Percentiles rank a stretch among this genome's conserved stretches.
These are phyloP conservation scores for Blakeslea trispora DNA, from an alignment of 371 early-diverging fungal genomes.

Conservation along the genomic window DNA sequence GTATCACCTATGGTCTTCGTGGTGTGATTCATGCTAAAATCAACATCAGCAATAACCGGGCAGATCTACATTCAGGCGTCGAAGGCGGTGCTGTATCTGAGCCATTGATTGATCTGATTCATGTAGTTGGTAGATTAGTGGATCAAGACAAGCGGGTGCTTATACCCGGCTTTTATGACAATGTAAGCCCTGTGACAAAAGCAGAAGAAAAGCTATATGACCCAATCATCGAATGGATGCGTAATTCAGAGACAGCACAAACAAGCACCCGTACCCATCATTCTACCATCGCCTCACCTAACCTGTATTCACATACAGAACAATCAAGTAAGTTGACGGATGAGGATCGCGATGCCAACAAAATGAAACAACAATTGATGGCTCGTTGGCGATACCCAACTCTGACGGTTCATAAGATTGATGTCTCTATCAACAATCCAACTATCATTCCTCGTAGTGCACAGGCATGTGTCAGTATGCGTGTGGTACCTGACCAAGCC, in stretches of 20 bases:
- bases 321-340: constrained; percentile 29
- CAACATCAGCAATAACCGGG: constrained; percentile 40
- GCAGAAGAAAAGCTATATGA: constrained; percentile 60
- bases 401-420: constrained; percentile 81
- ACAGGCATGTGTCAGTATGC: constrained; percentile 74
- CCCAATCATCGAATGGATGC: constrained; percentile 52
- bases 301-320: constrained; percentile 5
- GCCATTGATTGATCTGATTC: constrained; percentile 74
- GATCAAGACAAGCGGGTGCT: constrained; percentile 60
- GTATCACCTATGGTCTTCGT: constrained; percentile 71
- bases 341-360: constrained; percentile 15
- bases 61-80: constrained; percentile 85
- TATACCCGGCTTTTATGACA: constrained; percentile 68
- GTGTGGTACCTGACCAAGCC: constrained; percentile 80
- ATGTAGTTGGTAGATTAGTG: constrained; percentile 64
- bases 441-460: constrained; percentile 78
- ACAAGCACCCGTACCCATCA: constrained; percentile 36
- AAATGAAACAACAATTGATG: constrained; percentile 61
- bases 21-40: constrained; percentile 77
- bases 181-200: constrained; percentile 52
- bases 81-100: constrained; percentile 83
- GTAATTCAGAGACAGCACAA: constrained; percentile 29
- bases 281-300: constrained; percentile 36
- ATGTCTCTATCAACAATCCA: constrained; percentile 69
- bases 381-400: constrained; percentile 81